A percentile compares a stretch with the other conserved stretches of the same genome.
Evolutionary conservation across 163 green algal genomes (phyloP).

Genomic region (Scenedesmus sp.): DNA sequence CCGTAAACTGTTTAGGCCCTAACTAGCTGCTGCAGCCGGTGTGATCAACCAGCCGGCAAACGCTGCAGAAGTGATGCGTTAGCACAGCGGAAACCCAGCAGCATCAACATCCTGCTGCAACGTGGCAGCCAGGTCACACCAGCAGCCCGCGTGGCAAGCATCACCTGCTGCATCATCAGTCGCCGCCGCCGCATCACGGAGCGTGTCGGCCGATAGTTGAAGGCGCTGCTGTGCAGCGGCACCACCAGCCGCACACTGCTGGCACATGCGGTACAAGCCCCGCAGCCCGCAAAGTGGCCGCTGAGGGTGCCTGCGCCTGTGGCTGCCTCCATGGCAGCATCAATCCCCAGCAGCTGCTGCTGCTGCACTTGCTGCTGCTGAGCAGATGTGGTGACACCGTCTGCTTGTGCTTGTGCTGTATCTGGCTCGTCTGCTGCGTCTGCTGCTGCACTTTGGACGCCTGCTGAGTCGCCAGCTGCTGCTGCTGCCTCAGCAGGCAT

Average conservation of each 20-base stretch:
- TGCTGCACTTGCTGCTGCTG: not conserved
- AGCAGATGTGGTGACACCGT: not conserved
- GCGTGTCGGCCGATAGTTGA: conserved; percentile 23
- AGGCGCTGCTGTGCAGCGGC: conserved; percentile 22
- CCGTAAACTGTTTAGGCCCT: no score
- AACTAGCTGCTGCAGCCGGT: no score
- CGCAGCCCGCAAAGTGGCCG: not conserved
- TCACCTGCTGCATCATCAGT: conserved; percentile 50
- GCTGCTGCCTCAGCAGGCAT: not conserved
- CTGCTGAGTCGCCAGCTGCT: not conserved
- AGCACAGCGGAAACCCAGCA: no score
- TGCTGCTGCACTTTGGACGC: not conserved
- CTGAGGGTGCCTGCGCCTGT: not conserved
- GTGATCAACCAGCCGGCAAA: no score
- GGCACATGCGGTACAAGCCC: not conserved
- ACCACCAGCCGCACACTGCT: conserved; percentile 16
- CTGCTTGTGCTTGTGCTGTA: no score
- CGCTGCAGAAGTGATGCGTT: no score
- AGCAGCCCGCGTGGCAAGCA: not conserved
- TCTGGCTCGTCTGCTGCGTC: not conserved
- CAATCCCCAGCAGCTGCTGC: conserved; percentile 13
- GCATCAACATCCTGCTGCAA: no score
- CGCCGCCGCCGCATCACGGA: not conserved
- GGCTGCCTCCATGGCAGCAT: not conserved
- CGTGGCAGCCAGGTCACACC: not conserved